Conservation (phyloP, 2,329 filamentous ascomycete species). For the Myriosclerotinia duriaeana region DNA sequence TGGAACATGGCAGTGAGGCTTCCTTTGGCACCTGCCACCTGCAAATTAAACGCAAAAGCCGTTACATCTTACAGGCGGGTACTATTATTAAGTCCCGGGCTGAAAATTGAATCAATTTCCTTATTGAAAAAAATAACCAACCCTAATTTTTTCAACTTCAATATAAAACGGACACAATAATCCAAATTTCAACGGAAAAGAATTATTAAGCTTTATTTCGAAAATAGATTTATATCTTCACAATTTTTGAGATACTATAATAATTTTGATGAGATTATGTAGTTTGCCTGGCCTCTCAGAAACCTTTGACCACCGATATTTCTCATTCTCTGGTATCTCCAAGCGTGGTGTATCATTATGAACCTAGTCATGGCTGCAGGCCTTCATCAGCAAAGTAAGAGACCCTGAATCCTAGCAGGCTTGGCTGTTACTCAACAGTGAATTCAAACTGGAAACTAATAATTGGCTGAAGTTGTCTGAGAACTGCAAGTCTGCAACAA, state of each 20-base stretch:
- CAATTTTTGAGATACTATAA: too few relatives aligned
- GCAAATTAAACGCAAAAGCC: neutral
- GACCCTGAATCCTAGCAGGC: neutral
- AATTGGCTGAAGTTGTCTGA: conserved; percentile 3
- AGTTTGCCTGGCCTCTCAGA: neutral
- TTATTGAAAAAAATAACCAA: too few relatives aligned
- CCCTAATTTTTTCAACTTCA: too few relatives aligned
- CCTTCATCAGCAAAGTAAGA: too few relatives aligned
- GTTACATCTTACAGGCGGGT: neutral
- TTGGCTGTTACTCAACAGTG: neutral
- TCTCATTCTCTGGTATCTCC: neutral
- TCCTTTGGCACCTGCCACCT: neutral
- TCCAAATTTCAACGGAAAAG: too few relatives aligned
- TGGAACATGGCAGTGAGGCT: conserved; percentile 10
- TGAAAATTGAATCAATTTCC: too few relatives aligned
- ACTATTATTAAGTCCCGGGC: too few relatives aligned
- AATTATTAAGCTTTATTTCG: too few relatives aligned
- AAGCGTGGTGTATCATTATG: neutral
- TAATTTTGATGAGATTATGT: too few relatives aligned
- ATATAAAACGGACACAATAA: too few relatives aligned
- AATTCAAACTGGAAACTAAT: neutral
- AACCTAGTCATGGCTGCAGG: neutral
- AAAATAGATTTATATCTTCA: too few relatives aligned
- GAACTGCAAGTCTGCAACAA: neutral
- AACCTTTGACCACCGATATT: too few relatives aligned